These are phyloP conservation scores for Cryptococcus deneoformans DNA, from an alignment of 1,284 basidiomycete genomes.

Conservation along the genomic window DNA sequence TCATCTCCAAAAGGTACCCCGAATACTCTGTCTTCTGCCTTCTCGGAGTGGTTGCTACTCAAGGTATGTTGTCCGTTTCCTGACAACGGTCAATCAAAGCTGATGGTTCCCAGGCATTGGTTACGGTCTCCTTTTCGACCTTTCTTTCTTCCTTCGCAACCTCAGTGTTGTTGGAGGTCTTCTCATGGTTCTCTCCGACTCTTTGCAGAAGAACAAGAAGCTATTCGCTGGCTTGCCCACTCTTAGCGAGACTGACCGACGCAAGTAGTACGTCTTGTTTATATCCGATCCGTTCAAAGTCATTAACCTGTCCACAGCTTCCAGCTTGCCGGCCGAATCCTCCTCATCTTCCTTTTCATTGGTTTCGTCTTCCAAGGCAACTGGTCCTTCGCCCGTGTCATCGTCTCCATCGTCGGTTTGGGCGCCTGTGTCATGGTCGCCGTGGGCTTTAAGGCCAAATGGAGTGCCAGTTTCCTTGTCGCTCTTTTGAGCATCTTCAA, in stretches of 20 bases:
- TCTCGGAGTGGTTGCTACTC: conserved; percentile 85
- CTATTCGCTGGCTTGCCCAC: conserved; percentile 89
- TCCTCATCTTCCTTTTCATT: conserved; percentile 98
- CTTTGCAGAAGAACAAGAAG: conserved; percentile 80
- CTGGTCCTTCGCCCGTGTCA: conserved; percentile 80
- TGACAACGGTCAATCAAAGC: conserved; percentile 4
- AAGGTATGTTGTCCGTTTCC: conserved; percentile 54
- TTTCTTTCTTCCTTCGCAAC: conserved; percentile 99
- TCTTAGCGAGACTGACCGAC: conserved; percentile 91
- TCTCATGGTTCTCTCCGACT: conserved; percentile 98
- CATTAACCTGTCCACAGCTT: conserved; percentile 57
- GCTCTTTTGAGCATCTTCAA: conserved; percentile 91
- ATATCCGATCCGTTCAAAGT: not conserved
- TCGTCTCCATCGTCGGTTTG: conserved; percentile 83
- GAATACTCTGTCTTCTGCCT: conserved; percentile 88
- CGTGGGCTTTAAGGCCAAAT: conserved; percentile 98
- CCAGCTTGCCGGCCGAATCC: conserved; percentile 92
- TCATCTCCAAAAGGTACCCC: conserved; percentile 84
- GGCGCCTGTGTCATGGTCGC: conserved; percentile 97
- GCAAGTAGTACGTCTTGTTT: conserved; percentile 83
- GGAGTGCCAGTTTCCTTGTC: conserved; percentile 97
- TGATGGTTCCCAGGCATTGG: conserved; percentile 60
- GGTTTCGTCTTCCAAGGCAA: conserved; percentile 94
- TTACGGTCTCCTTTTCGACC: conserved; percentile 93
- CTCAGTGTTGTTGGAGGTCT: conserved; percentile 87